phyloP scores from a whole-genome alignment of 768 basidiomycete species.

The Boletus huronensis region DNA sequence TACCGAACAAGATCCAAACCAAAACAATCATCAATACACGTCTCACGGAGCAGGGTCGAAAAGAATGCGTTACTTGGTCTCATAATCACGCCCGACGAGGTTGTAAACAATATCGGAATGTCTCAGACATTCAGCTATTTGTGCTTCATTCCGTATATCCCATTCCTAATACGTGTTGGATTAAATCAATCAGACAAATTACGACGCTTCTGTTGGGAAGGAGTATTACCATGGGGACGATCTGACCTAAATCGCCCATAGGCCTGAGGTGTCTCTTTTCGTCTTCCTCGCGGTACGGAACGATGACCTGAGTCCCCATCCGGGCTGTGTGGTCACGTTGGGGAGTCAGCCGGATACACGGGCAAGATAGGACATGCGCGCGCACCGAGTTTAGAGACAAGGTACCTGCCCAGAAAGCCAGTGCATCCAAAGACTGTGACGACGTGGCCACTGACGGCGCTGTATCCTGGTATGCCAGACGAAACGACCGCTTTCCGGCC shows the following conservation, averaged over 20 bases:
- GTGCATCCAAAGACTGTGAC: conserved; percentile 98
- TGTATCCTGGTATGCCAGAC: conserved; percentile 78
- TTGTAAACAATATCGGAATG: conserved; percentile 98
- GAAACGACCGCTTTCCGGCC: conserved; percentile 63
- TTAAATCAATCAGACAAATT: conserved; percentile 28
- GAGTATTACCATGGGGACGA: conserved; percentile 80
- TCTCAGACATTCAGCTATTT: conserved; percentile 89
- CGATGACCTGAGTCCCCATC: conserved; percentile 87
- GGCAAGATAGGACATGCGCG: conserved; percentile 1
- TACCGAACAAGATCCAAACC: conserved; percentile 31
- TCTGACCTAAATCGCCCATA: conserved; percentile 95
- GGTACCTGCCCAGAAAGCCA: conserved; percentile 91
- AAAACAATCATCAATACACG: conserved; percentile 10
- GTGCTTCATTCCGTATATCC: conserved; percentile 86
- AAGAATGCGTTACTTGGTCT: conserved; percentile 73
- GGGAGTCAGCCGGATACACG: neutral
- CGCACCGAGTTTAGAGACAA: conserved; percentile 88
- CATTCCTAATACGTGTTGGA: conserved; percentile 66
- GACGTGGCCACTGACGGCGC: conserved; percentile 84
- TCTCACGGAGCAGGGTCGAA: conserved; percentile 7
- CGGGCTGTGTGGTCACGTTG: conserved; percentile 56
- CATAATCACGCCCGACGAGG: conserved; percentile 89
- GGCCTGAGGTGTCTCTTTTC: conserved; percentile 86
- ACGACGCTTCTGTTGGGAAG: neutral
- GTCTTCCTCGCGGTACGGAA: conserved; percentile 95